These are phyloP conservation scores for Paramyrothecium sp. DNA, from an alignment of 2,329 filamentous ascomycete genomes.

Conservation along the genomic window DNA sequence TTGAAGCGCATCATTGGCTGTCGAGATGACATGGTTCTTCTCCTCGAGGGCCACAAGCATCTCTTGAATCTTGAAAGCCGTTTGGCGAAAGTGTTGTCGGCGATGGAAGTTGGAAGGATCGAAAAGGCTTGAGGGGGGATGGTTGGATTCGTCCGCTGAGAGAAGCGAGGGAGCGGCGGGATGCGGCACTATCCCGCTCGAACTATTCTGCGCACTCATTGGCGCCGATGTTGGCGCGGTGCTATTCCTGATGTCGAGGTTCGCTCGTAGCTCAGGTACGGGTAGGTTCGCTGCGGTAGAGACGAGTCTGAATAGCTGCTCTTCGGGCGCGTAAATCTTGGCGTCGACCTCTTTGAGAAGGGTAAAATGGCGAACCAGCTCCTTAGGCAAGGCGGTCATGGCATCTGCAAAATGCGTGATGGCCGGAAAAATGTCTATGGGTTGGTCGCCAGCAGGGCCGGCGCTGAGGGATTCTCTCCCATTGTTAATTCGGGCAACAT, in stretches of 20 bases:
- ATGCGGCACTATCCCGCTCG: conserved; percentile 34
- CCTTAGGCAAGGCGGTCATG: conserved; percentile 87
- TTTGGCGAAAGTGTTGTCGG: conserved; percentile 74
- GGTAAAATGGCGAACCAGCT: conserved; percentile 93
- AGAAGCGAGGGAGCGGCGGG: conserved; percentile 33
- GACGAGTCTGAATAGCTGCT: conserved; percentile 75
- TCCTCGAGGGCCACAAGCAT: conserved; percentile 92
- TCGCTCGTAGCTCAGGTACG: conserved; percentile 42
- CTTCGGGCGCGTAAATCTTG: conserved; percentile 87
- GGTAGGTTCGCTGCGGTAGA: conserved; percentile 57
- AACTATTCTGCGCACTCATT: conserved; percentile 51
- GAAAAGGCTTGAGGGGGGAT: conserved; percentile 42
- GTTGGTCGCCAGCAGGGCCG: conserved; percentile 49
- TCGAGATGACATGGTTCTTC: conserved; percentile 94
- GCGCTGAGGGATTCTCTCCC: conserved; percentile 45
- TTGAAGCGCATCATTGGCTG: conserved; percentile 84
- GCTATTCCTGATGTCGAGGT: conserved; percentile 43
- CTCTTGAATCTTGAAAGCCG: conserved; percentile 75
- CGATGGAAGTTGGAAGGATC: conserved; percentile 61
- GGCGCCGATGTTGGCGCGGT: conserved; percentile 42
- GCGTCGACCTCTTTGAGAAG: conserved; percentile 96
- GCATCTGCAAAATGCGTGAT: conserved; percentile 83
- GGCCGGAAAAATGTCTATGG: conserved; percentile 66
- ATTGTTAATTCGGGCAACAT: conserved; percentile 39
- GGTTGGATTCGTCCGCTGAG: conserved; percentile 42